These are phyloP conservation scores for Annulohypoxylon stygium DNA, from an alignment of 495 filamentous ascomycete genomes.

Conservation along the genomic window DNA sequence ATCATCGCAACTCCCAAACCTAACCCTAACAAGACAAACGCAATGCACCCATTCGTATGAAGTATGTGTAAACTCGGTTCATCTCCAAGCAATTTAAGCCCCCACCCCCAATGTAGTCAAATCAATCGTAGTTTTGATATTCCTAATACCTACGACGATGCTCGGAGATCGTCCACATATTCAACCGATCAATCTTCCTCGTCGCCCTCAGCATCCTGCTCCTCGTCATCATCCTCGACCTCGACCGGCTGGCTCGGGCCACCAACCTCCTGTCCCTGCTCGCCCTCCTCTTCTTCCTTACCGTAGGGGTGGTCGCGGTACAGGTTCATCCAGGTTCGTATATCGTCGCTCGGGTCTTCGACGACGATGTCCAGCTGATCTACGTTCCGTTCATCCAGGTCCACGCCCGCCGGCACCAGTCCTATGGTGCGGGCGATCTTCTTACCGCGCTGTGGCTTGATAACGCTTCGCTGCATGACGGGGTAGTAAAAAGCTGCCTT, in stretches of 20 bases:
- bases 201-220: conserved; percentile 51
- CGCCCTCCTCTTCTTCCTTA: conserved; percentile 45
- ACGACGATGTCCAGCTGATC: conserved; percentile 62
- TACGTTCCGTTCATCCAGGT: conserved; percentile 54
- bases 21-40: neutral
- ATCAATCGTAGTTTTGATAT: neutral
- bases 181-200: conserved; percentile 36
- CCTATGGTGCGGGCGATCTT: conserved; percentile 64
- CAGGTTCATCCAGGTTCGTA: conserved; percentile 53
- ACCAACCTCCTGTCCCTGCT: conserved; percentile 15
- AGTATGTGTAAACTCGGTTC: neutral
- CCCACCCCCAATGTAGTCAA: neutral
- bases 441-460: conserved; percentile 68
- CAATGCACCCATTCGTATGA: neutral
- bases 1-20: neutral
- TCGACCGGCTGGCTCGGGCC: conserved; percentile 54
- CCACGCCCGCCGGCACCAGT: conserved; percentile 51
- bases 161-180: neutral
- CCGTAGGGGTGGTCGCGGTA: conserved; percentile 60
- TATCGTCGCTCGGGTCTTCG: conserved; percentile 58
- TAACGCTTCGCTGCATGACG: conserved; percentile 73
- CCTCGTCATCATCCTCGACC: conserved; percentile 57
- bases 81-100: conserved; percentile 1
- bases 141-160: conserved; percentile 3
- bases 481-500: conserved; percentile 93